A percentile compares a stretch with the other conserved stretches of the same genome.
Evolutionary conservation across 768 basidiomycete species (phyloP).

Genomic region (Pisolithus marmoratus): DNA sequence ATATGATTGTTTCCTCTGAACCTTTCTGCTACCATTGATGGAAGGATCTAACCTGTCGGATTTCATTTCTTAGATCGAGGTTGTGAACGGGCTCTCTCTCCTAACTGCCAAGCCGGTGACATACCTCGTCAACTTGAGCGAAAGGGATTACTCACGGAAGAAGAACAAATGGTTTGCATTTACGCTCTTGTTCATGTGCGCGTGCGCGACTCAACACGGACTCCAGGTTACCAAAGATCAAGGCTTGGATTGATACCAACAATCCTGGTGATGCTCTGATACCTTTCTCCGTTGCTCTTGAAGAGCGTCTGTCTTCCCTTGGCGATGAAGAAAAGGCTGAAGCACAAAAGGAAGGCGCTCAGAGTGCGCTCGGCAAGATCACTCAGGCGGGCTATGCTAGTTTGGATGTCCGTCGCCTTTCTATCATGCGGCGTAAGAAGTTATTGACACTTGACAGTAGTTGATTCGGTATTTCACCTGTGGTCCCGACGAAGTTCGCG

Average conservation of each 20-base stretch:
- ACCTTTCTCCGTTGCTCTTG: slow-evolving; percentile 93
- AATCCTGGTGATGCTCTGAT: slow-evolving; percentile 95
- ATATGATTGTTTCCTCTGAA: slow-evolving; percentile 52
- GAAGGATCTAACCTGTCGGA: slow-evolving; percentile 12
- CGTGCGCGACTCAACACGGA: neutral
- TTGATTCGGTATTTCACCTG: slow-evolving; percentile 97
- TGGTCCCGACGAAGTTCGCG: slow-evolving; percentile 94
- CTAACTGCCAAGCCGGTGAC: slow-evolving; percentile 96
- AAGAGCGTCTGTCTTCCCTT: slow-evolving; percentile 75
- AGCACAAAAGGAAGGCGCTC: slow-evolving; percentile 74
- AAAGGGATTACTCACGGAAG: slow-evolving; percentile 91
- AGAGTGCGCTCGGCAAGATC: slow-evolving; percentile 83
- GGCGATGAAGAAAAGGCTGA: slow-evolving; percentile 64
- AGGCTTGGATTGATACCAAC: slow-evolving; percentile 94
- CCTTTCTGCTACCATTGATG: slow-evolving; percentile 3
- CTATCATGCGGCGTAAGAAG: neutral
- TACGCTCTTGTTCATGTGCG: neutral
- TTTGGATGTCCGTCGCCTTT: slow-evolving; percentile 56
- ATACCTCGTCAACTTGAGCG: slow-evolving; percentile 96
- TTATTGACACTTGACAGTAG: slow-evolving; percentile 31
- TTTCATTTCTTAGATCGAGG: slow-evolving; percentile 59
- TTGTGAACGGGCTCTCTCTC: slow-evolving; percentile 83
- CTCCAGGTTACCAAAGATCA: slow-evolving; percentile 90
- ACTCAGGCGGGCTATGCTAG: slow-evolving; percentile 89
- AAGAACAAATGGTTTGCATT: slow-evolving; percentile 90